Percentiles rank a stretch among this genome's conserved stretches.
phyloP scores from a whole-genome alignment of 2,329 filamentous ascomycete species.

The Aphanocladium album region DNA sequence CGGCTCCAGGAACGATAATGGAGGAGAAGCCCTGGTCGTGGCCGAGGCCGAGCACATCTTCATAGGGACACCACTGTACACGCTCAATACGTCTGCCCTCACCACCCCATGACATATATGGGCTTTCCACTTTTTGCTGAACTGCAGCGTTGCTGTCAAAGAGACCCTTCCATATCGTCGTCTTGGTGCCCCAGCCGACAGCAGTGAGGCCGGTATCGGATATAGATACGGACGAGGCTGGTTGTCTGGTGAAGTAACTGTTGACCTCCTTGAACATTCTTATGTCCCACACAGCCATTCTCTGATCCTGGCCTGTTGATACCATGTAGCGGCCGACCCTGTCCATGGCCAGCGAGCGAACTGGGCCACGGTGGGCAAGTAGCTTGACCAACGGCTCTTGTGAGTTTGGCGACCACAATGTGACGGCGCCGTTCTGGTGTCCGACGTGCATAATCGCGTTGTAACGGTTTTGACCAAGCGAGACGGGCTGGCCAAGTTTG shows the following conservation, averaged over 20 bases:
- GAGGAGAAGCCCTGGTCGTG: conserved; percentile 85
- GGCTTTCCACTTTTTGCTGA: conserved; percentile 76
- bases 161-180: conserved; percentile 85
- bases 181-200: conserved; percentile 84
- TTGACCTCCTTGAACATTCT: conserved; percentile 91
- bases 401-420: conserved; percentile 91
- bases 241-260: conserved; percentile 77
- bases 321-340: conserved; percentile 94
- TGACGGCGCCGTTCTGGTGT: conserved; percentile 92
- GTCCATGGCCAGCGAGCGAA: conserved; percentile 79
- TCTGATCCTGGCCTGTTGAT: conserved; percentile 80
- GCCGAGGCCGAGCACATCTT: conserved; percentile 82
- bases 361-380: conserved; percentile 81
- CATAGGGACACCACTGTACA: conserved; percentile 87
- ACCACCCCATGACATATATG: conserved; percentile 91
- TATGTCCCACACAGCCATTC: conserved; percentile 95
- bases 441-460: conserved; percentile 91
- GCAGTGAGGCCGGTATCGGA: conserved; percentile 85
- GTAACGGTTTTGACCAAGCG: conserved; percentile 81
- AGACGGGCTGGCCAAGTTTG: conserved; percentile 74
- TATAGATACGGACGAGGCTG: conserved; percentile 78
- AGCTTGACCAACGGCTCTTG: conserved; percentile 84
- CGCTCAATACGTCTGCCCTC: conserved; percentile 77
- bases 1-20: conserved; percentile 87
- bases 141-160: conserved; percentile 68